Conservation (phyloP, 768 basidiomycete species). For the Zangia roseola region DNA sequence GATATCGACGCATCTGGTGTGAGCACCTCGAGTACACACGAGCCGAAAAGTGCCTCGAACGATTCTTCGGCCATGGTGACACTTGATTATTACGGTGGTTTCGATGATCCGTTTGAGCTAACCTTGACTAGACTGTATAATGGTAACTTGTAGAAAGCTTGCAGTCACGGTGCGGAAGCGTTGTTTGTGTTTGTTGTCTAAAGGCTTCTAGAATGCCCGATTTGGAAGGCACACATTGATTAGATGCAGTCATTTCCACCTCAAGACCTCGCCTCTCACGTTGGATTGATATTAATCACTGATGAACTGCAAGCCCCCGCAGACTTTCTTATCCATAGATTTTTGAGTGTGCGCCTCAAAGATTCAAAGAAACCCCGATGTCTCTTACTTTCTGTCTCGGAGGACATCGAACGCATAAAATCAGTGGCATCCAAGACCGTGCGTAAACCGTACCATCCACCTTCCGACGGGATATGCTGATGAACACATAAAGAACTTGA, state of each 20-base stretch:
- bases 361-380: constrained; percentile 33
- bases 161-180: too few relatives aligned
- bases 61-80: constrained; percentile 36
- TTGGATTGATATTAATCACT: constrained; percentile 59
- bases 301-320: constrained; percentile 71
- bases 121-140: background rate
- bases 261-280: constrained; percentile 47
- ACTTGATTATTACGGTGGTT: background rate
- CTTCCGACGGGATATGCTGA: constrained; percentile 6
- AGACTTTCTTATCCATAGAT: constrained; percentile 67
- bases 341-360: constrained; percentile 54
- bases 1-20: constrained; percentile 64
- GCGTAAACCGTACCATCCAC: constrained; percentile 23
- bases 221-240: constrained; percentile 11
- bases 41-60: constrained; percentile 63
- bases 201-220: constrained; percentile 16
- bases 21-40: constrained; percentile 56
- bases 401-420: constrained; percentile 59
- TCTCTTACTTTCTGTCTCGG: constrained; percentile 58
- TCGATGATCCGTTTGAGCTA: background rate
- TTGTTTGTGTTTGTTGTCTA: constrained; percentile 20
- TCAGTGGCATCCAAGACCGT: constrained; percentile 64
- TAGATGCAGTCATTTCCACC: constrained; percentile 48
- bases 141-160: too few relatives aligned
- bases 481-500: constrained; percentile 29